Conservation (phyloP, 2,329 filamentous ascomycete species). For the Ophiostoma piceae region DNA sequence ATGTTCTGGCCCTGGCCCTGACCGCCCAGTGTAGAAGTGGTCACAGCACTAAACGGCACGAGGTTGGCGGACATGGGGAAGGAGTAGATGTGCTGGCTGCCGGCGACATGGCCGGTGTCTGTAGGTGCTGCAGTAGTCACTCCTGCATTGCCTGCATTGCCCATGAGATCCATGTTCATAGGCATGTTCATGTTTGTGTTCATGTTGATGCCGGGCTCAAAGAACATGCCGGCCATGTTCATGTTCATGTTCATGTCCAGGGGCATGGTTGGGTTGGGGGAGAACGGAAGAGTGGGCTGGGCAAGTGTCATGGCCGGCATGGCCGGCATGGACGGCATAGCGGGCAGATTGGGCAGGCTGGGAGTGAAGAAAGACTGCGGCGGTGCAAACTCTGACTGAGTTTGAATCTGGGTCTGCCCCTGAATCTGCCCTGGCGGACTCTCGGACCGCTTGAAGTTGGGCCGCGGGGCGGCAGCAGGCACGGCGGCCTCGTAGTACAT, state of each 20-base stretch:
- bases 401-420: no score
- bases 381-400: not conserved
- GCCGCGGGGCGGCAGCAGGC: constrained; percentile 18
- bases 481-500: constrained; percentile 22
- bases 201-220: not conserved
- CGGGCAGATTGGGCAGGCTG: no score
- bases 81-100: not conserved
- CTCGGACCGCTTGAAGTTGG: constrained; percentile 13
- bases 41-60: not conserved
- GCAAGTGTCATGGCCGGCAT: no score
- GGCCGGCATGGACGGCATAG: no score
- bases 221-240: no score
- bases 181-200: not conserved
- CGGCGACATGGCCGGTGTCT: not conserved
- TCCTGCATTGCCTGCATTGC: not conserved
- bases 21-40: not conserved
- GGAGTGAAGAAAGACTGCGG: no score
- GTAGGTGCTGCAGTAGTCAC: not conserved
- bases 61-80: not conserved
- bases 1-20: not conserved
- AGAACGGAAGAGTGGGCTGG: no score
- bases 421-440: no score
- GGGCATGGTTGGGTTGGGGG: no score
- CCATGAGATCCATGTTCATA: no score
- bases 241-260: no score